Conservation (phyloP, 2,329 filamentous ascomycete species). For the Zymoseptoria crescenta region DNA sequence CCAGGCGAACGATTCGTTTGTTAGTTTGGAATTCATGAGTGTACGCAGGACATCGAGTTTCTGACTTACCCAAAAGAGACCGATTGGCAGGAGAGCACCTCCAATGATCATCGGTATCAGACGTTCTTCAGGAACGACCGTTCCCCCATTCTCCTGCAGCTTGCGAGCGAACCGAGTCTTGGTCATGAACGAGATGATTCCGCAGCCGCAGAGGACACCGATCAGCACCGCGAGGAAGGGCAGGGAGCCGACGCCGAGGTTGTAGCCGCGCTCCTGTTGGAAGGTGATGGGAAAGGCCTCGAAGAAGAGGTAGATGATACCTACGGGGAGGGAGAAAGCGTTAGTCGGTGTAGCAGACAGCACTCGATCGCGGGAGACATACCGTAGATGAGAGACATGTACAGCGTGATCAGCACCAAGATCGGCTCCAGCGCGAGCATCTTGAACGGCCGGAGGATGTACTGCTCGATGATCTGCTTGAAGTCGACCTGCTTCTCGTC, state of each 20-base stretch:
- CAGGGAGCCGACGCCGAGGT: conserved; percentile 18
- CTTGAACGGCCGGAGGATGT: conserved; percentile 41
- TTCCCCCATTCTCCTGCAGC: conserved; percentile 10
- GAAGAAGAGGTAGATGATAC: conserved; percentile 25
- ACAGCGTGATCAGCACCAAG: conserved; percentile 39
- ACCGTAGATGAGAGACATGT: conserved; percentile 30
- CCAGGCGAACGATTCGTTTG: conserved; percentile 33
- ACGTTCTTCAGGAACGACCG: conserved; percentile 36
- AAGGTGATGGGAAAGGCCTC: conserved; percentile 26
- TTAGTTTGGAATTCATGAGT: background rate
- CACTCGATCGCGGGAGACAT: conserved; percentile 25
- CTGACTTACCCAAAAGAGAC: conserved; percentile 35
- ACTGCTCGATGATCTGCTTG: conserved; percentile 44
- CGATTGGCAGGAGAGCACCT: conserved; percentile 34
- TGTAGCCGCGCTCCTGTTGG: conserved; percentile 19
- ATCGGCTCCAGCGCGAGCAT: conserved; percentile 38
- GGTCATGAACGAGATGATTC: conserved; percentile 16
- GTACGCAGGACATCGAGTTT: background rate
- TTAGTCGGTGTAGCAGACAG: background rate
- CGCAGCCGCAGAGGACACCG: conserved; percentile 18
- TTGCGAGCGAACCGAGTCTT: conserved; percentile 17
- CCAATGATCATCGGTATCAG: conserved; percentile 40
- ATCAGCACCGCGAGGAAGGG: conserved; percentile 22
- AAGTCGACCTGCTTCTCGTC: conserved; percentile 36
- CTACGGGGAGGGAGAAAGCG: conserved; percentile 8